Evolutionary conservation across 495 filamentous ascomycete genomes (phyloP), one percentile per base, ranked within the genome.

Genomic region (Penicillium ucsense): DNA sequence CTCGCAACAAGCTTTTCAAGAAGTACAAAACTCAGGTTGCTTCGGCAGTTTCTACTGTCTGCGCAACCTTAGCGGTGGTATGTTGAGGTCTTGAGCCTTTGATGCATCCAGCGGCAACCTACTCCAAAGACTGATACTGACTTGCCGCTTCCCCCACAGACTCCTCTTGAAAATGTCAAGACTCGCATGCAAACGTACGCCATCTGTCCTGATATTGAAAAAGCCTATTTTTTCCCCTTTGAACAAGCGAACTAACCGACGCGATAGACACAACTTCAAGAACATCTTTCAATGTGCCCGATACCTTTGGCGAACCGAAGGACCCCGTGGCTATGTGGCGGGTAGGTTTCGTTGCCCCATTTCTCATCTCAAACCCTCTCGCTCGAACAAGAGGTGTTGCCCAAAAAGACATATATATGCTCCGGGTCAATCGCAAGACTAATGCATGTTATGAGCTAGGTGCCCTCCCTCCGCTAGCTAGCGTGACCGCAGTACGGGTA

Each of bases 401-500:
- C 20, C 20, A 20, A 2, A 20, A 1, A 1, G 20, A 20, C 20
- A 20, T 20, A 20, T 20, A 20, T 20, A 2, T 20, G 20, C 20
- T 20, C 20, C 20, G 20, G 1, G 20, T 20, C 20, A 20, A 20
- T 20, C 20, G 20, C 20, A 20, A 20, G 20, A 20, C 20, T 20
- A 20, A 20, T 20, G 20, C 20, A 20, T 20, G 49, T 39, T 31
- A 42, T 45, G n/a, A 35, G 37, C 41, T 53, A 90, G 86, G 86
- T 55, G 80, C 83, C 51, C 76, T 83, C 34, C 85, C 88, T 41
- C 90, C 90, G 32, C 73, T 96, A 60, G 80, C 80, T 12, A 92
- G 86, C 70, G 85, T 96, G 42, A 95, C 90, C 6, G 75, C 88
- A 41, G 89, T 95, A 46, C 82, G 90, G 34, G 92, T 91, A 12